These are phyloP conservation scores for Fusarium mexicanum DNA, from an alignment of 2,329 filamentous ascomycete genomes.

Conservation along the genomic window DNA sequence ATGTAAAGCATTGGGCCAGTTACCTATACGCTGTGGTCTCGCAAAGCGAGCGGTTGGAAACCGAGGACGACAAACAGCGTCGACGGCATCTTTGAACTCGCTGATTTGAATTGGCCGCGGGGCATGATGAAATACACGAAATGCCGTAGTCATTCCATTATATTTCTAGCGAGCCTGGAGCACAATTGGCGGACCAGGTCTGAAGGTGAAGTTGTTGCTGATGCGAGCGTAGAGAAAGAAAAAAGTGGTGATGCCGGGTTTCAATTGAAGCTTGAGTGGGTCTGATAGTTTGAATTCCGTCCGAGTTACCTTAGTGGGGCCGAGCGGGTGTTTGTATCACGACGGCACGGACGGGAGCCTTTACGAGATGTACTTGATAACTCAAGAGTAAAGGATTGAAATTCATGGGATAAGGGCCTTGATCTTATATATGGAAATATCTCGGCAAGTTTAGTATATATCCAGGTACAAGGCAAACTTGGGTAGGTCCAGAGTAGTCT, in stretches of 20 bases:
- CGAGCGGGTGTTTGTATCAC: neutral
- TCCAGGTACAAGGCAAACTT: neutral
- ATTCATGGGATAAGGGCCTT: neutral
- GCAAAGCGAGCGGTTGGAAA: slow-evolving; percentile 54
- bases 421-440: fast-evolving
- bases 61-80: slow-evolving; percentile 60
- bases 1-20: slow-evolving; percentile 4
- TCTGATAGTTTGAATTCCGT: slow-evolving; percentile 10
- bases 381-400: neutral
- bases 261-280: slow-evolving; percentile 28
- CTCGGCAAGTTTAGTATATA: neutral
- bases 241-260: slow-evolving; percentile 26
- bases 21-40: slow-evolving; percentile 55
- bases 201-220: neutral
- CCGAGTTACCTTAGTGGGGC: slow-evolving; percentile 10
- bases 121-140: slow-evolving; percentile 50
- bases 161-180: slow-evolving; percentile 27
- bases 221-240: neutral
- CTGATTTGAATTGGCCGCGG: slow-evolving; percentile 50
- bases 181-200: slow-evolving; percentile 14
- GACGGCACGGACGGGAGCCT: neutral
- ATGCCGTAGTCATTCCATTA: slow-evolving; percentile 50
- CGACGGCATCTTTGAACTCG: slow-evolving; percentile 59
- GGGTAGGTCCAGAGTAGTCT: fast-evolving
- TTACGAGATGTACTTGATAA: neutral